A percentile compares a stretch with the other conserved stretches of the same genome.
phyloP scores from a whole-genome alignment of 2,329 filamentous ascomycete species.

The Dothiorella sarmentorum region DNA sequence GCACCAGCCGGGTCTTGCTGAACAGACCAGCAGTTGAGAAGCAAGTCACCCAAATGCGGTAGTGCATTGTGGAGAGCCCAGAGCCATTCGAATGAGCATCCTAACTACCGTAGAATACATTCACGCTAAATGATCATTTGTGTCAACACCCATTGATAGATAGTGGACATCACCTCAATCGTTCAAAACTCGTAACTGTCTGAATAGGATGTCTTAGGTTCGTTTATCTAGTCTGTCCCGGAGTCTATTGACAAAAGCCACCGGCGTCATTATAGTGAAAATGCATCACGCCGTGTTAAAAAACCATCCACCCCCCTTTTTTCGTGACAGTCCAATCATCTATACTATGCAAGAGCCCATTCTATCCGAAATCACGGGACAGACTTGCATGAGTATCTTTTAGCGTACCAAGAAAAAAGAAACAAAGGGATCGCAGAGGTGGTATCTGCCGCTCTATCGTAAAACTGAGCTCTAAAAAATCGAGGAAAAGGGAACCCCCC shows the following conservation, averaged over 20 bases:
- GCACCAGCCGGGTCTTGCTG: too few relatives aligned
- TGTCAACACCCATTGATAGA: too few relatives aligned
- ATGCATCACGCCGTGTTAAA: not conserved
- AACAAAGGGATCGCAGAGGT: conserved; percentile 6
- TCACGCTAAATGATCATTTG: too few relatives aligned
- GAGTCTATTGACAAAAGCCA: conserved; percentile 5
- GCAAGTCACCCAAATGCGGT: too few relatives aligned
- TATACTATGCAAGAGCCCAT: conserved; percentile 2
- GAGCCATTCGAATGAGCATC: too few relatives aligned
- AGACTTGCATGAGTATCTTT: conserved; percentile 7
- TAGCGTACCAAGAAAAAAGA: not conserved
- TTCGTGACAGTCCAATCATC: conserved; percentile 4
- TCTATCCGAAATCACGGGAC: conserved; percentile 1
- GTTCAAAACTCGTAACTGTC: not conserved
- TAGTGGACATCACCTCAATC: too few relatives aligned
- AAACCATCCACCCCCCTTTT: not conserved
- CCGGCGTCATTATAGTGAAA: conserved; percentile 4
- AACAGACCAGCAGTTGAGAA: too few relatives aligned
- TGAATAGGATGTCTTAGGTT: not conserved
- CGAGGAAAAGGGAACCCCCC: not conserved
- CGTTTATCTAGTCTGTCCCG: conserved; percentile 2
- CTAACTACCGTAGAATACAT: too few relatives aligned
- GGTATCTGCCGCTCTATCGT: conserved; percentile 16
- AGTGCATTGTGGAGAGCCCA: too few relatives aligned
- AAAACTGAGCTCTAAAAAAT: conserved; percentile 2